These are phyloP conservation scores for Erodium chrysanthum DNA, from an alignment of 441 rosid species.

Conservation along the genomic window DNA sequence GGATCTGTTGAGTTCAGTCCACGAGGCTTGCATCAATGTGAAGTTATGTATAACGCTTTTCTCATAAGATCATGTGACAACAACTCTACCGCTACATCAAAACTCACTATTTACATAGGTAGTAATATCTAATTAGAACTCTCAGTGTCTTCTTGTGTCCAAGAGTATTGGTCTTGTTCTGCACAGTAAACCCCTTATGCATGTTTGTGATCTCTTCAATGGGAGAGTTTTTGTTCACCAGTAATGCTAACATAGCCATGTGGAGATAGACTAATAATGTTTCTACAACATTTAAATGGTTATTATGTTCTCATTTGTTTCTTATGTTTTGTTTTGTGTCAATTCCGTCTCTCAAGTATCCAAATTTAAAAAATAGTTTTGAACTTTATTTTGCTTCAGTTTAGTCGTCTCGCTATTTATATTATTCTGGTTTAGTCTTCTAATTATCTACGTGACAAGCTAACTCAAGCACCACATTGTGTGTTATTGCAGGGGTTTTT, in stretches of 20 bases:
- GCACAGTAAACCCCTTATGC: background rate
- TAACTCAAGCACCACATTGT: background rate
- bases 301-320: no score
- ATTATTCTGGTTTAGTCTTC: no score
- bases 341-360: background rate
- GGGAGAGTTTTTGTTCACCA: no score
- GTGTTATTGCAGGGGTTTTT: slow-evolving; percentile 41
- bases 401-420: slow-evolving; percentile 4
- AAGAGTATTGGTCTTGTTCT: background rate
- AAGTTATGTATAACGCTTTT: background rate
- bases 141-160: background rate
- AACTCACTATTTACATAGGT: background rate
- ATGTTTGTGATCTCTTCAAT: background rate
- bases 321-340: background rate
- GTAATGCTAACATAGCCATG: no score
- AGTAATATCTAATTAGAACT: background rate
- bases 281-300: no score
- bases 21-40: background rate
- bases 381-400: background rate
- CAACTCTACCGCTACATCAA: background rate
- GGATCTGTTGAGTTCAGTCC: background rate
- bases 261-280: no score
- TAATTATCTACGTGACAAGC: no score
- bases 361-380: background rate
- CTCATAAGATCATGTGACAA: background rate